Evolutionary conservation across 2,329 filamentous ascomycete genomes (phyloP).

Genomic region (Stachybotrys chlorohalonatus): DNA sequence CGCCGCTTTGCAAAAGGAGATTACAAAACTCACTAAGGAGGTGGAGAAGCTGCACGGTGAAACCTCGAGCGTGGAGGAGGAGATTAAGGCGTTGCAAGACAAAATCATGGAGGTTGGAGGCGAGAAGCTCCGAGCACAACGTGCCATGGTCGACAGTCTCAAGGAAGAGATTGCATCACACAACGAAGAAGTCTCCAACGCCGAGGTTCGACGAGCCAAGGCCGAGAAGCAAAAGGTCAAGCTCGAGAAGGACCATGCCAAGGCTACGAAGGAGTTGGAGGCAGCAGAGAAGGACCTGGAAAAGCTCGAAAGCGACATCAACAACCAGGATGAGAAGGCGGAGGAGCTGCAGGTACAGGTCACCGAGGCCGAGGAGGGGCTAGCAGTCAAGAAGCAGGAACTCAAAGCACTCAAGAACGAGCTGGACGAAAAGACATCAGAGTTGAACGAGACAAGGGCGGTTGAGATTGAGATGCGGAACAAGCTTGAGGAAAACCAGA

Average conservation of each 20-base stretch:
- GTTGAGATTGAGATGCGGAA: slow-evolving; percentile 97
- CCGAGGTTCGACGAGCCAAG: slow-evolving; percentile 83
- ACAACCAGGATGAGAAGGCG: slow-evolving; percentile 66
- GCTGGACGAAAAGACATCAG: slow-evolving; percentile 74
- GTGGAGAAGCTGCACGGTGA: slow-evolving; percentile 72
- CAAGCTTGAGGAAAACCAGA: slow-evolving; percentile 93
- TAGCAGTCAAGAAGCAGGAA: slow-evolving; percentile 72
- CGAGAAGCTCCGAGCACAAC: slow-evolving; percentile 82
- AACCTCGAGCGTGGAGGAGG: slow-evolving; percentile 81
- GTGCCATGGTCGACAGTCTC: slow-evolving; percentile 79
- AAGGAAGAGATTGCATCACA: slow-evolving; percentile 79
- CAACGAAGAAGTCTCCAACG: slow-evolving; percentile 72
- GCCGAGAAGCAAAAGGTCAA: slow-evolving; percentile 88
- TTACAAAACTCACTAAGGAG: slow-evolving; percentile 65
- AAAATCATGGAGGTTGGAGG: slow-evolving; percentile 98
- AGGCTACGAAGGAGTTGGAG: slow-evolving; percentile 72
- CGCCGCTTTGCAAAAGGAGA: slow-evolving; percentile 65
- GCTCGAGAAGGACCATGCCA: slow-evolving; percentile 72
- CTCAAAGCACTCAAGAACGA: slow-evolving; percentile 72
- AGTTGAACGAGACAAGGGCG: slow-evolving; percentile 82
- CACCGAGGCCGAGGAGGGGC: slow-evolving; percentile 71
- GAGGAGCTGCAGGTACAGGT: slow-evolving; percentile 64
- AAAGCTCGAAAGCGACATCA: slow-evolving; percentile 68
- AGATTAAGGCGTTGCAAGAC: slow-evolving; percentile 87
- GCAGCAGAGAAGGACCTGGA: slow-evolving; percentile 64